Base-by-base conservation (phyloP, 495 filamentous ascomycete species). In the Neurospora sublineolata region DNA sequence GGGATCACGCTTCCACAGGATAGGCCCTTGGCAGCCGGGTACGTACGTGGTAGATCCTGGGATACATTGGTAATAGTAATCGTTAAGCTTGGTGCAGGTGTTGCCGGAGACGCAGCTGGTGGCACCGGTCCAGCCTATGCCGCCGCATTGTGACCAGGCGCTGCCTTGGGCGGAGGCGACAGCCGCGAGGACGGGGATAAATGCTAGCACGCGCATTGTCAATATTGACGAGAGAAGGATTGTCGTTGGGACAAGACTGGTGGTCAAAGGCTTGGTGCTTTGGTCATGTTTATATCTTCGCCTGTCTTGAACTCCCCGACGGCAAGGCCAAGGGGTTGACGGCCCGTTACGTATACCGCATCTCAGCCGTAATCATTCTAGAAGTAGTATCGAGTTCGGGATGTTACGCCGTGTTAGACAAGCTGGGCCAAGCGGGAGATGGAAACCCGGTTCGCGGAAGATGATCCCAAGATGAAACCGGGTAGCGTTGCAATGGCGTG, bases 111-210 rank as follows among this genome's bases (percentile, higher is more conserved):
- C 37, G 67, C 75, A 77, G 4, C n/a, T 44, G 9, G 42, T 69
- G 18, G 73, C 69, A 14, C 72, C 75, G 4, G 58, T 11, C 11
- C 23, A 73, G 39, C 68, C 70, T 3, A 68, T 30, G 11, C 75
- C 75, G 52, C 75, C 75, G 70, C 75, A 77, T 27, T 77, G 75
- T 20, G 75, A 64, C 5, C 71, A 42, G 23, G 78, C 76, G 3
- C 72, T 74, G 41, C 79, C 75, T 41, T 77, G 72, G 42, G 73
- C 75, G n/a, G 68, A 37, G 20, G 37, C 75, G 2, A 70, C 72
- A 4, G 72, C 73, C 6, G 69, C 74, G 37, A 72, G 40, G 8
- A 75, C 10, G 58, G 70, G 72, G 64, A 77, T n/a, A 2, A 69
- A 37, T 46, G 67, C 58, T 46, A 73, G 10, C 3, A 68, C 69